Evolutionary conservation across 2,329 filamentous ascomycete genomes (phyloP), one percentile per base, ranked within the genome.

Genomic region (Stachybotrys elegans): DNA sequence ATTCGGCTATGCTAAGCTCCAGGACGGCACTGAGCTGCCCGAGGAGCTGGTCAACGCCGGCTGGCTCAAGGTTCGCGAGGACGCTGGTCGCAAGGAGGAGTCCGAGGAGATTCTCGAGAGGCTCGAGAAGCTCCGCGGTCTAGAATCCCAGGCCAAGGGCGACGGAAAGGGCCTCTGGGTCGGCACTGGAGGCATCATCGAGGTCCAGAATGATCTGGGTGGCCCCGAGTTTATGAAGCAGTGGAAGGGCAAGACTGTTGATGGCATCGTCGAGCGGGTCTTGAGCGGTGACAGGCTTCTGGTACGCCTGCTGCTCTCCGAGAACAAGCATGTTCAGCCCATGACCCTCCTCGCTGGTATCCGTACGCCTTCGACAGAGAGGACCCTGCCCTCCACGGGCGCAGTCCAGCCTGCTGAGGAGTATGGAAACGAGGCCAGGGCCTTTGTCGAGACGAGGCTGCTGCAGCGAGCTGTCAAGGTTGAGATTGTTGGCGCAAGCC

Each of bases 1-100:
- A 61, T 98, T 96, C 61, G 93, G 92, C 52, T 78, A 82, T 51
- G 83, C 89, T 48, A 79, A 80, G 51, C 75, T 96, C 43, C 82
- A 85, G 49, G 85, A 88, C 57, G 89, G 89, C 40, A 81, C 81
- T 23, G 73, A 80, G 44, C 68, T 98, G 41, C 91, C 93, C 16
- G 90, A 97, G 51, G 81, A 87, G 50, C 78, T 86, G 46, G 81
- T 97, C 51, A 83, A 88, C 60, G 88, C 90, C 57, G 93, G 93
- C 53, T 96, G 91, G 90, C 72, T 90, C 51, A 95, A 93, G 70
- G 79, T 98, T 48, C 83, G 93, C 51, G 93, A 98, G 58, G 93
- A 98, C 66, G 91, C 92, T 47, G 91, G 90, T 49, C 84, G 86
- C 52, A 93, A 92, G 61, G 91, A 96, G 53, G 90, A 96, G 47